Conservation (phyloP, 768 basidiomycete species). For the Pleurotus djamor region DNA sequence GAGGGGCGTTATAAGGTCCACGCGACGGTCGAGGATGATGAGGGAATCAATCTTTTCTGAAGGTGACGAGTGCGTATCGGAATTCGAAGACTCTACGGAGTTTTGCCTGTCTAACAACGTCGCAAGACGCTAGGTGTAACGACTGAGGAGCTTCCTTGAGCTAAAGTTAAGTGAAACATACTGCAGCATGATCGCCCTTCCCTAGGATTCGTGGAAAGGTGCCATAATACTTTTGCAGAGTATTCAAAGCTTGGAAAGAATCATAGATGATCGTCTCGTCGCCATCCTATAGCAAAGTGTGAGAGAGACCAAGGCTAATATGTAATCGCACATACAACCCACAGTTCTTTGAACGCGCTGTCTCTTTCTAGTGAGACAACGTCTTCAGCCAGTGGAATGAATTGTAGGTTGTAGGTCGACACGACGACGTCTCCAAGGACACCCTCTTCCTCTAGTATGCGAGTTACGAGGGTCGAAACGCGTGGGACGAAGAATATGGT, state of each 20-base stretch:
- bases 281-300: constrained; percentile 63
- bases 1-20: constrained; percentile 94
- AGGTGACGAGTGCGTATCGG: constrained; percentile 38
- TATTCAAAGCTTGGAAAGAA: constrained; percentile 81
- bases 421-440: constrained; percentile 93
- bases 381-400: constrained; percentile 92
- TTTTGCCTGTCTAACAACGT: constrained; percentile 64
- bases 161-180: constrained; percentile 24
- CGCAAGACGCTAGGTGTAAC: constrained; percentile 61
- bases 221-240: constrained; percentile 84
- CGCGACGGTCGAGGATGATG: constrained; percentile 85
- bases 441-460: constrained; percentile 94
- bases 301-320: constrained; percentile 5
- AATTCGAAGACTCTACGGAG: constrained; percentile 25
- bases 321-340: constrained; percentile 65
- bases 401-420: constrained; percentile 86
- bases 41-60: constrained; percentile 78
- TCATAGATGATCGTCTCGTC: constrained; percentile 91
- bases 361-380: constrained; percentile 89
- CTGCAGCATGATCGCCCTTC: constrained; percentile 87
- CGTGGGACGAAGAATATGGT: constrained; percentile 88
- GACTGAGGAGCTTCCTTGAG: not conserved
- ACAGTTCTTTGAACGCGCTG: constrained; percentile 83
- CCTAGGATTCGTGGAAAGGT: constrained; percentile 88
- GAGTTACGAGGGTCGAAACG: constrained; percentile 79